Conservation (phyloP, 257 asterid genomes). For the Catharanthus roseus region DNA sequence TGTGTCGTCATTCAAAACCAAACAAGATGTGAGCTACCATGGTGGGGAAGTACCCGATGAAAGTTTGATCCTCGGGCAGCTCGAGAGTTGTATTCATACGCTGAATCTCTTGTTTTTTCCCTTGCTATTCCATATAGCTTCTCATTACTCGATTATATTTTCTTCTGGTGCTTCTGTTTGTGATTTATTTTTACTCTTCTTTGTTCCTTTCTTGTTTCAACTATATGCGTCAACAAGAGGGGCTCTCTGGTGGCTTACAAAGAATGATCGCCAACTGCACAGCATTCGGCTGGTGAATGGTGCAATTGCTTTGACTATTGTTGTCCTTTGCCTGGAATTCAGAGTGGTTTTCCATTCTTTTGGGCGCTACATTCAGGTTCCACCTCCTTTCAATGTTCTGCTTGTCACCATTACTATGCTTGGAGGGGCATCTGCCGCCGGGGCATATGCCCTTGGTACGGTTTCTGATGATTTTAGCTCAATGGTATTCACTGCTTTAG, state of each 20-base stretch:
- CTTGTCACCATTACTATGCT: constrained; percentile 84
- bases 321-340: constrained; percentile 80
- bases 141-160: constrained; percentile 62
- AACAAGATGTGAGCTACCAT: constrained; percentile 64
- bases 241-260: constrained; percentile 96
- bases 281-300: constrained; percentile 87
- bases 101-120: constrained; percentile 74
- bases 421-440: constrained; percentile 87
- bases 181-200: constrained; percentile 84
- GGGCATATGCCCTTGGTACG: constrained; percentile 78
- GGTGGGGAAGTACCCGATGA: constrained; percentile 81
- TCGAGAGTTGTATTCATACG: constrained; percentile 88
- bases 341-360: constrained; percentile 96
- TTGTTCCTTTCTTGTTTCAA: constrained; percentile 79
- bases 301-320: constrained; percentile 64
- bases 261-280: constrained; percentile 69
- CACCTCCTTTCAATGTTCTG: constrained; percentile 81
- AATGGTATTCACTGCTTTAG: constrained; percentile 55
- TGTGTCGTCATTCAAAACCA: constrained; percentile 69
- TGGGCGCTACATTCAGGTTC: constrained; percentile 95
- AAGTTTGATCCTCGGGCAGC: constrained; percentile 68
- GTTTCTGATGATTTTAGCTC: constrained; percentile 83
- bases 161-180: constrained; percentile 61
- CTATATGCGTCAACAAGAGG: constrained; percentile 91
- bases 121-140: constrained; percentile 61